These are phyloP conservation scores for Claviceps purpurea DNA, from an alignment of 2,329 filamentous ascomycete species.

Conservation along the genomic window DNA sequence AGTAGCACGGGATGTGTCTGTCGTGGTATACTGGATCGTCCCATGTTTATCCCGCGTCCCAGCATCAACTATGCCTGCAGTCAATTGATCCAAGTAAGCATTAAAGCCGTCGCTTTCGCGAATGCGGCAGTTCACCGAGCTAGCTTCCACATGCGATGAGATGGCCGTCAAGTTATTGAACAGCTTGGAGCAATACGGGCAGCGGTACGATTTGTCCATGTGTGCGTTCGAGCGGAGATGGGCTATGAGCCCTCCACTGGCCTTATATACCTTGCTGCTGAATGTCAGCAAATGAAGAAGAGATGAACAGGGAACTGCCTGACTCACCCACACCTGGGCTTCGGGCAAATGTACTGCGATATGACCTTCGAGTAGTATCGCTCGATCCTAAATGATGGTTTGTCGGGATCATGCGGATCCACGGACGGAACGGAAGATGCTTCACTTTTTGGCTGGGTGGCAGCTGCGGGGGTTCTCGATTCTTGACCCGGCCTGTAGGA, in stretches of 20 bases:
- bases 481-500: neutral
- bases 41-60: slow-evolving; percentile 13
- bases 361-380: slow-evolving; percentile 31
- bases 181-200: slow-evolving; percentile 29
- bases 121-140: slow-evolving; percentile 27
- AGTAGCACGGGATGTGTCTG: slow-evolving; percentile 7
- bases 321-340: slow-evolving; percentile 35
- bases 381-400: slow-evolving; percentile 31
- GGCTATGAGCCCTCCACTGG: slow-evolving; percentile 15
- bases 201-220: slow-evolving; percentile 20
- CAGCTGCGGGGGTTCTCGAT: neutral
- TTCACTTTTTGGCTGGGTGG: slow-evolving; percentile 7
- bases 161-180: slow-evolving; percentile 31
- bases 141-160: slow-evolving; percentile 35
- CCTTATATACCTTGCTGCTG: slow-evolving; percentile 28
- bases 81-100: slow-evolving; percentile 19
- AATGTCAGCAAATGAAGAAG: neutral
- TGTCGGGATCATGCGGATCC: slow-evolving; percentile 30
- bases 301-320: neutral
- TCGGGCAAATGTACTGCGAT: slow-evolving; percentile 39
- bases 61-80: slow-evolving; percentile 18
- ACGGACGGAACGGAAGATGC: slow-evolving; percentile 7
- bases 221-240: slow-evolving; percentile 35
- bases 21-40: slow-evolving; percentile 14
- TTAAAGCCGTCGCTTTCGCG: slow-evolving; percentile 25